phyloP scores from a whole-genome alignment of 176 grass and related monocot species.

The Oropetium thomaeum region DNA sequence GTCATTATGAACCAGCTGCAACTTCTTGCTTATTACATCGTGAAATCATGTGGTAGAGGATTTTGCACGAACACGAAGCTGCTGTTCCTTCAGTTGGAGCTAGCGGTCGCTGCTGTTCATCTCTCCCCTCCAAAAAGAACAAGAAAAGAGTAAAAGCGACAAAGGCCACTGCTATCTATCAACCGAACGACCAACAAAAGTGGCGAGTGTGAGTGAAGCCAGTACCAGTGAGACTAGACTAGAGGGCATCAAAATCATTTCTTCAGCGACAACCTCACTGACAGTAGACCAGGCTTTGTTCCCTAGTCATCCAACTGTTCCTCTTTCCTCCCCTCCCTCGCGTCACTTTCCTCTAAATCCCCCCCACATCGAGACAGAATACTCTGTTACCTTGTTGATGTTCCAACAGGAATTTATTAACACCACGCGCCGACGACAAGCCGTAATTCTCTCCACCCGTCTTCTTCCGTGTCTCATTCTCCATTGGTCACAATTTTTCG shows the following conservation, averaged over 20 bases:
- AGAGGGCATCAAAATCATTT: background rate
- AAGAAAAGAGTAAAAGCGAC: background rate
- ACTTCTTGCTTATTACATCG: no score
- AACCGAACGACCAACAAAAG: background rate
- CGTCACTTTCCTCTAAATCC: conserved; percentile 19
- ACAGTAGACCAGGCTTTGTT: conserved; percentile 37
- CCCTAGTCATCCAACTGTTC: conserved; percentile 41
- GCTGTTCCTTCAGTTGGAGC: no score
- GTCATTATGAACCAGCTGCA: no score
- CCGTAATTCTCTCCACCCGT: conserved; percentile 37
- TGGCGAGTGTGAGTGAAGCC: no score
- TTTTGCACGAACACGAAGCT: no score
- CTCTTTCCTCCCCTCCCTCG: conserved; percentile 2
- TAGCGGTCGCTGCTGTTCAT: no score
- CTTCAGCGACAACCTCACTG: background rate
- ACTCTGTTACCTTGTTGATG: background rate
- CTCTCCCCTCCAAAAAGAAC: no score
- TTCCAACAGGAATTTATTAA: conserved; percentile 6
- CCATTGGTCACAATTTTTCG: background rate
- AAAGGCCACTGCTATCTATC: background rate
- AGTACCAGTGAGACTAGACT: no score
- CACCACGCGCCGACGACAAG: conserved; percentile 7
- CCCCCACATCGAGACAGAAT: background rate
- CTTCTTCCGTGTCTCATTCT: background rate
- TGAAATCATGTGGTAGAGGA: no score